A percentile compares a stretch with the other conserved stretches of the same genome.
Conservation (phyloP, 2,329 filamentous ascomycete species). For the Lithohypha guttulata region DNA sequence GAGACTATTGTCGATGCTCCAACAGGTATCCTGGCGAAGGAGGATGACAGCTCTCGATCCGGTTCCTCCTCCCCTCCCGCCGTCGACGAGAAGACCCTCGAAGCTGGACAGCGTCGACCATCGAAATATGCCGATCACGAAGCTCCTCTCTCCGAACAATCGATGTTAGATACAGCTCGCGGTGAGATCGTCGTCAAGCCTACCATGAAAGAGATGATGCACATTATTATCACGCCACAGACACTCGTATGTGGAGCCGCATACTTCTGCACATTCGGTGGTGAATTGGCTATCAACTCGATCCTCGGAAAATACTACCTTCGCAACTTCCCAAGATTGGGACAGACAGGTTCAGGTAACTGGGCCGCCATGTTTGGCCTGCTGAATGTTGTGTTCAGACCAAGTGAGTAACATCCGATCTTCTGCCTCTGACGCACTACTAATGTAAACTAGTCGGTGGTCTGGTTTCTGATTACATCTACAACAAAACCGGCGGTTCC, state of each 20-base stretch:
- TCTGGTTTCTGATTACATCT: slow-evolving; percentile 46
- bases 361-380: slow-evolving; percentile 47
- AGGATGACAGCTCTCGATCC: slow-evolving; percentile 19
- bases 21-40: slow-evolving; percentile 24
- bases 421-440: too few relatives aligned
- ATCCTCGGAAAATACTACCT: slow-evolving; percentile 50
- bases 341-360: slow-evolving; percentile 44
- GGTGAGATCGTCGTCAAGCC: slow-evolving; percentile 55
- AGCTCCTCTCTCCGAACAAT: slow-evolving; percentile 37
- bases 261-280: slow-evolving; percentile 53
- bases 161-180: slow-evolving; percentile 41
- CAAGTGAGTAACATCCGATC: too few relatives aligned
- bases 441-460: too few relatives aligned
- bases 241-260: slow-evolving; percentile 32
- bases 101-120: slow-evolving; percentile 20
- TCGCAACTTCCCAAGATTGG: slow-evolving; percentile 44
- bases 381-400: slow-evolving; percentile 40
- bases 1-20: slow-evolving; percentile 15
- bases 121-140: slow-evolving; percentile 29
- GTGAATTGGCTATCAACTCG: slow-evolving; percentile 50
- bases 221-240: slow-evolving; percentile 52
- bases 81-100: slow-evolving; percentile 27
- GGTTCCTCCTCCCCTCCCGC: slow-evolving; percentile 14
- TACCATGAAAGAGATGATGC: slow-evolving; percentile 49
- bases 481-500: slow-evolving; percentile 37